Conservation (phyloP, 768 basidiomycete species). For the Tephrocybe sp. region DNA sequence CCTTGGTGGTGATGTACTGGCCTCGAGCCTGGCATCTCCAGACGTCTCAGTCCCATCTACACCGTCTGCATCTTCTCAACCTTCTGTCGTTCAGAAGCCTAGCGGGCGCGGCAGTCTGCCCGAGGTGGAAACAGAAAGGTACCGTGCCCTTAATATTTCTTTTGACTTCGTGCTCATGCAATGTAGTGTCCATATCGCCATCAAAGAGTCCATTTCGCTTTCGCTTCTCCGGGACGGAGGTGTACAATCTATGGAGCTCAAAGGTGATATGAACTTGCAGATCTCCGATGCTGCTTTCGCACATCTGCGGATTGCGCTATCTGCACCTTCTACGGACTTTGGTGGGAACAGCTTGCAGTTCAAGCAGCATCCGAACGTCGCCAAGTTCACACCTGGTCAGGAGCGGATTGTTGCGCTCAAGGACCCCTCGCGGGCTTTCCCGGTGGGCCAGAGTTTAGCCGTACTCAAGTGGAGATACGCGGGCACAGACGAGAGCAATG, state of each 20-base stretch:
- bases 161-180: not conserved
- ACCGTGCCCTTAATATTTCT: conserved; percentile 3
- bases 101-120: conserved; percentile 64
- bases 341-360: conserved; percentile 76
- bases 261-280: conserved; percentile 91
- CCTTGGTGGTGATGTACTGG: conserved; percentile 72
- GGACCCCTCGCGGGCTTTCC: conserved; percentile 80
- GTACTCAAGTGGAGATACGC: conserved; percentile 93
- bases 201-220: conserved; percentile 81
- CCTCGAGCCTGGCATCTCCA: conserved; percentile 35
- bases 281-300: conserved; percentile 75
- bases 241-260: conserved; percentile 83
- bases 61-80: conserved; percentile 40
- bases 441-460: conserved; percentile 79
- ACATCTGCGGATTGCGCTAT: conserved; percentile 67
- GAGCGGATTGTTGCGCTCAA: conserved; percentile 73
- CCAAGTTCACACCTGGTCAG: conserved; percentile 72
- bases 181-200: conserved; percentile 75
- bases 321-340: conserved; percentile 52
- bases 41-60: conserved; percentile 51
- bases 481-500: conserved; percentile 86
- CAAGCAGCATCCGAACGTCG: conserved; percentile 96
- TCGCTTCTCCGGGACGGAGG: conserved; percentile 89
- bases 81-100: conserved; percentile 43
- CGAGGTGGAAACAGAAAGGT: conserved; percentile 77